Evolutionary conservation across 2,329 filamentous ascomycete genomes (phyloP).

Genomic region (Apiospora phragmitis): DNA sequence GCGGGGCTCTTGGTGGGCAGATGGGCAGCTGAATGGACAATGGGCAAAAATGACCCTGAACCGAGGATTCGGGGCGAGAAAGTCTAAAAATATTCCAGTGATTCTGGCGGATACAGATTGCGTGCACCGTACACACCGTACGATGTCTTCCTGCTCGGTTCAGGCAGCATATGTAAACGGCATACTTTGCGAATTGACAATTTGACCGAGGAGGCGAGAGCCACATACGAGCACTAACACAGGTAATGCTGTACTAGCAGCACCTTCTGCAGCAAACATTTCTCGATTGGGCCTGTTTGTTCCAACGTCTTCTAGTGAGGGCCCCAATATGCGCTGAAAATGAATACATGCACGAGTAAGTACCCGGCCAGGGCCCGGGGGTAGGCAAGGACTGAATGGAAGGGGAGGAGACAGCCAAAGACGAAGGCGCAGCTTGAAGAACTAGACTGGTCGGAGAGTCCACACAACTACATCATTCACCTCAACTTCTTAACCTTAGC

Average conservation of each 20-base stretch:
- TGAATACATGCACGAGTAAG: constrained; percentile 3
- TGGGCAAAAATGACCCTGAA: not conserved
- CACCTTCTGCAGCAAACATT: not conserved
- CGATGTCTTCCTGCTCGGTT: not conserved
- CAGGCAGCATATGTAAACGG: not conserved
- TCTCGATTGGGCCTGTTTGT: not conserved
- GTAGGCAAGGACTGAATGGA: not conserved
- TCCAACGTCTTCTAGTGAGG: not conserved
- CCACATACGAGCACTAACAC: not conserved
- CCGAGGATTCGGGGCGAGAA: not conserved
- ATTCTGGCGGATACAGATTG: not conserved
- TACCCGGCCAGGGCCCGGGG: not conserved
- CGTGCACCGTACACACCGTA: not conserved
- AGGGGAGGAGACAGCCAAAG: not conserved
- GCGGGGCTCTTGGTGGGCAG: not conserved
- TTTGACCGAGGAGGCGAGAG: not conserved
- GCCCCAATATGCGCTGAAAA: not conserved
- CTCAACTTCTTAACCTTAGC: not conserved
- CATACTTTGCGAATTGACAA: not conserved
- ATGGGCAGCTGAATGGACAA: not conserved
- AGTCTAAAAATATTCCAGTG: constrained; percentile 1
- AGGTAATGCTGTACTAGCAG: not conserved
- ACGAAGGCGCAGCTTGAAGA: not conserved
- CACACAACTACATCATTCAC: not conserved
- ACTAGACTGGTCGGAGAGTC: not conserved